Conservation (phyloP, 2,329 filamentous ascomycete genomes). For the Talaromyces sp. region DNA sequence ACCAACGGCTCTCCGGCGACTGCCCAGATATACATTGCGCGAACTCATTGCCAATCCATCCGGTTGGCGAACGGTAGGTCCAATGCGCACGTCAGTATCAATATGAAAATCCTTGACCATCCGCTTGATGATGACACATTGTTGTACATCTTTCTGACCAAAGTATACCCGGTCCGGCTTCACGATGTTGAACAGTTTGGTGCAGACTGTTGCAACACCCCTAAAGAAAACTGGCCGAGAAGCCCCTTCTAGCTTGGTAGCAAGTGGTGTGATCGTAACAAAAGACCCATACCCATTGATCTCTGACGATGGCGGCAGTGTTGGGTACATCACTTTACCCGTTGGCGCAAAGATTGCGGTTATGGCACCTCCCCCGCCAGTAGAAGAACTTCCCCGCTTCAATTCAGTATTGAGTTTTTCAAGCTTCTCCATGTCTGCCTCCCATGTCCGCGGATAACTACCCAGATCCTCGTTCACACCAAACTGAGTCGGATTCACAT, state of each 20-base stretch:
- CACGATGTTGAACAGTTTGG: conserved; percentile 85
- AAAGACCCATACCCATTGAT: conserved; percentile 79
- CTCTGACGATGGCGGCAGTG: conserved; percentile 67
- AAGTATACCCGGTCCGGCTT: conserved; percentile 80
- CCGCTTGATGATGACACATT: conserved; percentile 82
- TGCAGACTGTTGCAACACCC: conserved; percentile 92
- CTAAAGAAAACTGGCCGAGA: conserved; percentile 92
- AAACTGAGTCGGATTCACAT: conserved; percentile 96
- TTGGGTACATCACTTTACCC: conserved; percentile 82
- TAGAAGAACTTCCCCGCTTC: conserved; percentile 26
- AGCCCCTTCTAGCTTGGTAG: conserved; percentile 74
- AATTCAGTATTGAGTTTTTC: conserved; percentile 67
- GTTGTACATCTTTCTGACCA: conserved; percentile 96
- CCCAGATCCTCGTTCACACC: conserved; percentile 81
- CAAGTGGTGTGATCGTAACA: conserved; percentile 82
- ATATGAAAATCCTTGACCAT: conserved; percentile 87
- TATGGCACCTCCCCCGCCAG: conserved; percentile 55
- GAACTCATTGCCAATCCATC: conserved; percentile 90
- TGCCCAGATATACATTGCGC: conserved; percentile 86
- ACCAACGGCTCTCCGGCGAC: conserved; percentile 66
- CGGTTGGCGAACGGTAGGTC: conserved; percentile 67
- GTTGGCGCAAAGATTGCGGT: conserved; percentile 82
- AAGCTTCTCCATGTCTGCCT: conserved; percentile 66
- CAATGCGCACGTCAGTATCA: conserved; percentile 68
- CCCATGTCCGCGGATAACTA: conserved; percentile 89